Evolutionary conservation across 2,329 filamentous ascomycete species (phyloP).

Genomic region (Huntiella abstrusa): DNA sequence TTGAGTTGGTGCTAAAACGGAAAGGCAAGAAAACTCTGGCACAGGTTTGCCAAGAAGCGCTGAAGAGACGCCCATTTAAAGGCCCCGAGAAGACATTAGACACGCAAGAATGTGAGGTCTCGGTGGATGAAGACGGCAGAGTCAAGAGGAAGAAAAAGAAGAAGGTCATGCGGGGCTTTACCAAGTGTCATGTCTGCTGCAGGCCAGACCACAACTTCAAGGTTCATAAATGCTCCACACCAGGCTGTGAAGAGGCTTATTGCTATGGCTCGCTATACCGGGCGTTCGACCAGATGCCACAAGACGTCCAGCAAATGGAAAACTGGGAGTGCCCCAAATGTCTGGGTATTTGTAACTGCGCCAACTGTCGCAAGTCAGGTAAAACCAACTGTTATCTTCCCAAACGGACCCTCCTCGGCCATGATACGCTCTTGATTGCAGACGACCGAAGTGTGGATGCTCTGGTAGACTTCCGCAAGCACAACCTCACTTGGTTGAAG

Average conservation of each 20-base stretch:
- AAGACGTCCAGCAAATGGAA: constrained; percentile 59
- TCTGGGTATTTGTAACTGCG: constrained; percentile 70
- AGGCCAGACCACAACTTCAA: constrained; percentile 69
- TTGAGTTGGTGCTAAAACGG: constrained; percentile 49
- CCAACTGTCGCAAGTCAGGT: constrained; percentile 46
- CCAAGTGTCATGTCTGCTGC: constrained; percentile 67
- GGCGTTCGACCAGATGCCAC: constrained; percentile 78
- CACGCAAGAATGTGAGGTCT: constrained; percentile 31
- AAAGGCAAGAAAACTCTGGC: constrained; percentile 63
- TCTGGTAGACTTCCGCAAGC: constrained; percentile 75
- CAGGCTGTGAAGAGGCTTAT: constrained; percentile 54
- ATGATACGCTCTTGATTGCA: constrained; percentile 77
- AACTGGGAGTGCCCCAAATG: constrained; percentile 85
- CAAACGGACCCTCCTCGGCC: constrained; percentile 70
- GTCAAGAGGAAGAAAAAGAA: not conserved
- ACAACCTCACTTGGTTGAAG: constrained; percentile 71
- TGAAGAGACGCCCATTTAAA: constrained; percentile 61
- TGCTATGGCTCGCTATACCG: constrained; percentile 89
- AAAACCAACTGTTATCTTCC: constrained; percentile 68
- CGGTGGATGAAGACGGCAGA: constrained; percentile 40
- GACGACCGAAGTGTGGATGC: constrained; percentile 81
- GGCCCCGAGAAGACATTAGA: constrained; percentile 18
- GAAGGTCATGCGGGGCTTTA: constrained; percentile 31
- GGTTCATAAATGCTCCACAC: constrained; percentile 56
- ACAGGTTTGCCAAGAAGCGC: constrained; percentile 83